Percentiles rank a stretch among this genome's conserved stretches.
Evolutionary conservation across 495 filamentous ascomycete species (phyloP).

Genomic region (Hypoxylon intermedium): DNA sequence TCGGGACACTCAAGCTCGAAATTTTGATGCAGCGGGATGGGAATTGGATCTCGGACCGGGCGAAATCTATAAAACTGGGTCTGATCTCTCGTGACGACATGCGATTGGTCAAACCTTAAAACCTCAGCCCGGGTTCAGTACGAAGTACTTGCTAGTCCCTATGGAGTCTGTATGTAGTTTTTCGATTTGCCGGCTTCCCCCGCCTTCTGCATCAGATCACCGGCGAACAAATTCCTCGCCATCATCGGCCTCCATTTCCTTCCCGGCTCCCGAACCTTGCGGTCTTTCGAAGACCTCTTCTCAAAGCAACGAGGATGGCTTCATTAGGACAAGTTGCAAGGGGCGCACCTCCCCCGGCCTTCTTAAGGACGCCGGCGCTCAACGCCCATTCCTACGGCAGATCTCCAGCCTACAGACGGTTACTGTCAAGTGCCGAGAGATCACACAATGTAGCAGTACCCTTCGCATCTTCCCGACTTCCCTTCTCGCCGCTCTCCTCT

Average conservation of each 20-base stretch:
- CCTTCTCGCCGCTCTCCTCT: conserved; percentile 36
- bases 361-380: conserved; percentile 46
- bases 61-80: conserved; percentile 20
- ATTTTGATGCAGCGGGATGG: conserved; percentile 22
- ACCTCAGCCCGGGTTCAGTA: conserved; percentile 4
- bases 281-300: conserved; percentile 23
- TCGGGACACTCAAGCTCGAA: conserved; percentile 13
- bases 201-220: conserved; percentile 23
- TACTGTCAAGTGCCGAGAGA: conserved; percentile 52
- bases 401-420: conserved; percentile 65
- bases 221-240: conserved; percentile 37
- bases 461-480: conserved; percentile 36
- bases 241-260: conserved; percentile 5
- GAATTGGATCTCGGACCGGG: conserved; percentile 20
- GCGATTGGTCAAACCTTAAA: conserved; percentile 9
- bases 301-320: conserved; percentile 50
- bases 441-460: conserved; percentile 32
- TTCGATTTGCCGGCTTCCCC: conserved; percentile 40
- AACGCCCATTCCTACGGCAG: conserved; percentile 56
- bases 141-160: conserved; percentile 1
- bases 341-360: conserved; percentile 48
- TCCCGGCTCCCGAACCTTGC: conserved; percentile 12
- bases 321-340: conserved; percentile 53
- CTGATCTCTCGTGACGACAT: not conserved
- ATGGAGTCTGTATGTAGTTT: too few relatives aligned